phyloP scores from a whole-genome alignment of 345 rosid species.

The Gossypium stocksii region DNA sequence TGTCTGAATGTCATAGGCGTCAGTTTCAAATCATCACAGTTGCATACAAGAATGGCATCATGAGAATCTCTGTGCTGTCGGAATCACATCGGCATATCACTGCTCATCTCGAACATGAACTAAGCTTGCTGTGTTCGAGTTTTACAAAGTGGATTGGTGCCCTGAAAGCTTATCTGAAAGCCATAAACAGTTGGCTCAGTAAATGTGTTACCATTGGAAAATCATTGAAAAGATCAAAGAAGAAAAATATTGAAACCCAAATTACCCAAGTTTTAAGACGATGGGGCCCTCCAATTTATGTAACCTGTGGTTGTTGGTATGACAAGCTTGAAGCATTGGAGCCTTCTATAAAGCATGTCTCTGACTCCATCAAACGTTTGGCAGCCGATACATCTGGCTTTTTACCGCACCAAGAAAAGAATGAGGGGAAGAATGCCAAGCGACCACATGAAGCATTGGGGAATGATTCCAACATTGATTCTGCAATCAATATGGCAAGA shows the following conservation, averaged over 20 bases:
- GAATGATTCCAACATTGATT: conserved; percentile 38
- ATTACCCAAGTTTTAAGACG: conserved; percentile 27
- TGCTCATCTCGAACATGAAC: conserved; percentile 63
- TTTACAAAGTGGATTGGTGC: conserved; percentile 77
- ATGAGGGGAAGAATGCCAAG: conserved; percentile 39
- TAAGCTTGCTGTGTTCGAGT: conserved; percentile 47
- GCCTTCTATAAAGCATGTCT: conserved; percentile 53
- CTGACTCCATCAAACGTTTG: conserved; percentile 54
- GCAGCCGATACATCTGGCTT: conserved; percentile 56
- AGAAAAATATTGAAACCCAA: conserved; percentile 10
- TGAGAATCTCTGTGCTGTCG: conserved; percentile 46
- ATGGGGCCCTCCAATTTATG: conserved; percentile 71
- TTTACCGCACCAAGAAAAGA: conserved; percentile 76
- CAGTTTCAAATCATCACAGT: conserved; percentile 57
- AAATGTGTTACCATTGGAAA: conserved; percentile 50
- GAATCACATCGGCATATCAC: conserved; percentile 67
- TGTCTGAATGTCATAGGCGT: conserved; percentile 79
- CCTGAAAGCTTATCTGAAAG: conserved; percentile 58
- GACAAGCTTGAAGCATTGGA: conserved; percentile 42
- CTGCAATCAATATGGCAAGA: conserved; percentile 34
- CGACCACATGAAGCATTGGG: conserved; percentile 17
- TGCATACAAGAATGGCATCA: conserved; percentile 39
- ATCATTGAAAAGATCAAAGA: conserved; percentile 32
- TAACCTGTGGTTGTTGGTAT: conserved; percentile 60
- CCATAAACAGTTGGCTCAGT: conserved; percentile 66